A percentile compares a stretch with the other conserved stretches of the same genome.
Conservation (phyloP, 1,284 basidiomycete species). For the Heterobasidion irregulare region DNA sequence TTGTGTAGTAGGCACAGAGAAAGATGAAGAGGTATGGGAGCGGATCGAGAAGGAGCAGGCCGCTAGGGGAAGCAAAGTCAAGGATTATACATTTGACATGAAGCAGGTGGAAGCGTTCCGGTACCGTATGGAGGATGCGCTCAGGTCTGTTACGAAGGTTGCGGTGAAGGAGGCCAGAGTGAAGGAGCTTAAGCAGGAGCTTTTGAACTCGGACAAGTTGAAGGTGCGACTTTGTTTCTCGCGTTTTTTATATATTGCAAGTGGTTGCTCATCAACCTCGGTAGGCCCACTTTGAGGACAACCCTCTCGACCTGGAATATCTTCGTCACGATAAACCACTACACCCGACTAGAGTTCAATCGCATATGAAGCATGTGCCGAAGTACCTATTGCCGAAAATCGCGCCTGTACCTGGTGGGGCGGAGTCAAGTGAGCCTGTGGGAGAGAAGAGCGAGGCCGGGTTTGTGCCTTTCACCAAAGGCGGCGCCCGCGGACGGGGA, state of each 20-base stretch:
- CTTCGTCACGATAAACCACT: slow-evolving; percentile 92
- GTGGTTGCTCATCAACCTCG: neutral
- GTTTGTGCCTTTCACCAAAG: slow-evolving; percentile 71
- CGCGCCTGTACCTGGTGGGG: slow-evolving; percentile 28
- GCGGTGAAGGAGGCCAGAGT: slow-evolving; percentile 88
- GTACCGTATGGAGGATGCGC: slow-evolving; percentile 96
- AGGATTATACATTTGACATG: slow-evolving; percentile 93
- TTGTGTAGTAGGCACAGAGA: slow-evolving; percentile 54
- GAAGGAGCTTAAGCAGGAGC: slow-evolving; percentile 91
- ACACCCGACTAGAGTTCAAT: slow-evolving; percentile 80
- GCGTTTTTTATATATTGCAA: neutral
- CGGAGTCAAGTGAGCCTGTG: neutral
- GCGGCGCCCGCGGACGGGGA: slow-evolving; percentile 28
- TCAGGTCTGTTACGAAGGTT: slow-evolving; percentile 82
- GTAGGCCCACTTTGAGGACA: slow-evolving; percentile 96
- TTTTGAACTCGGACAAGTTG: slow-evolving; percentile 92
- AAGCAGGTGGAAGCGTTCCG: slow-evolving; percentile 96
- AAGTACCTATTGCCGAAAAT: slow-evolving; percentile 89
- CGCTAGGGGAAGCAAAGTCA: slow-evolving; percentile 68
- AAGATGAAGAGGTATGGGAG: slow-evolving; percentile 74
- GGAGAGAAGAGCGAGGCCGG: slow-evolving; percentile 24
- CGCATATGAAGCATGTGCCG: slow-evolving; percentile 95
- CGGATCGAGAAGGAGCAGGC: slow-evolving; percentile 72
- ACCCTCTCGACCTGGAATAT: slow-evolving; percentile 90
- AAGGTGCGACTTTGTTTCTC: slow-evolving; percentile 52